Base-by-base conservation (phyloP, 2,329 filamentous ascomycete species). In the Dothistroma pini region DNA sequence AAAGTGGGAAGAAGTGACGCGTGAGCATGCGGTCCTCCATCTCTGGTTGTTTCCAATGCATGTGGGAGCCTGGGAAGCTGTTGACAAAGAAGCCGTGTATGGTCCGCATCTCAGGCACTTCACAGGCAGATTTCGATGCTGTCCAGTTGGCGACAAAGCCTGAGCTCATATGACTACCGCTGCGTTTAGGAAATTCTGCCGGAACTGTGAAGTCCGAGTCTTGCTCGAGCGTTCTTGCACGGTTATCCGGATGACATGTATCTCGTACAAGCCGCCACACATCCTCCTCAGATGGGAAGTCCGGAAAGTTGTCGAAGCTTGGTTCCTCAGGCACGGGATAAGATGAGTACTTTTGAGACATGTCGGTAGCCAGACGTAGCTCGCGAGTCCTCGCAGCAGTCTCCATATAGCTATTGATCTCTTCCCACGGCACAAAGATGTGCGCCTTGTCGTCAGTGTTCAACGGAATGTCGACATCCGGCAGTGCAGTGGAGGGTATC, bases 391-490 rank as follows among this genome's bases (percentile, higher is more conserved):
- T 50, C 25, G 8, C 29, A 9, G 44, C 55, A 21, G 32, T 16
- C 19, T 57, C 31, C 22, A 57, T 29, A 29, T 51, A 49, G 14
- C 19, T 16, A 29, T 54, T 34, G 22, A 58, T 48, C 19, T 58
- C 56, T 31, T 58, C 77, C 74, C 74, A 79, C 0, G 77, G 75
- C 2, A 78, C 75, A 22, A 79, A 67, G 2, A 80, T 59, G 3
- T 77, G 70, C 11, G 74, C 71, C 61, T 80, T 75, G 58, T 80
- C 78, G 75, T 79, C 80, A 41, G 79, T 72, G 54, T 78, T 73
- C 19, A 80, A 59, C 14, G 55, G 55, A 7, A 57, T 57, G 60
- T 80, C 77, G 1, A 79, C 67, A 44, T 58, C 56, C 8, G 56
- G 56, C 4, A 58, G 34, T 2, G 25, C 47, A 14, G 29, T 22